Evolutionary conservation across 495 filamentous ascomycete species (phyloP), one percentile per base, ranked within the genome.

Genomic region (Daldinia vernicosa): DNA sequence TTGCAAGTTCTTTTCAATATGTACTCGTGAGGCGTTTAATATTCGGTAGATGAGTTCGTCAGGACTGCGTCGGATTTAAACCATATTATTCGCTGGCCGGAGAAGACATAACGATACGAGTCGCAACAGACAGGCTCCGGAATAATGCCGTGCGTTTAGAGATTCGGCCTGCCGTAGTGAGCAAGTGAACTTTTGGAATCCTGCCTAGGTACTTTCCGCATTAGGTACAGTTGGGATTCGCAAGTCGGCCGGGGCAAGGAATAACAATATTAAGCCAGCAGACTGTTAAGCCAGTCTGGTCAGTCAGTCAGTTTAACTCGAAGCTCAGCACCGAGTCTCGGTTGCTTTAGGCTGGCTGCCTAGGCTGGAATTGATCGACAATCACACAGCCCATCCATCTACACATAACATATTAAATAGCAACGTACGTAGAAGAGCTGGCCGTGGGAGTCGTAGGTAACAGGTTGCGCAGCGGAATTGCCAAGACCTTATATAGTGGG

Each of bases 191-290:
- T 19, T 9, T 26, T 33, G 22, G 53, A 27, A 33, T 55, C 19
- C 19, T 47, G 43, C 19, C 8, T 24, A n/a, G n/a, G n/a, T n/a
- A 69, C 63, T 67, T 71, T 26, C 63, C 63, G 43, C 53, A 71
- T n/a, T n/a, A n/a, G n/a, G n/a, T 60, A 59, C 28, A 60, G 63
- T 37, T 51, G 63, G n/a, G 69, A 63, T 71, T 54, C 63, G 63
- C 63, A 63, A 54, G 54, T 47, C 19, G 19, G 43, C 43, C 19
- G 2, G 8, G 43, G 19, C 43, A 22, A 47, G 19, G 43, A 47
- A 47, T 22, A 47, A 24, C 7, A 24, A 24, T 47, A 8, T 22
- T 47, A 47, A 22, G 43, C 43, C 43, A 19, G 43, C n/a, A n/a
- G n/a, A n/a, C n/a, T n/a, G 19, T 22, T 47, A 47, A 22, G 43